Percentiles rank a stretch among this genome's conserved stretches.
These are phyloP conservation scores for Mycena sp. DNA, from an alignment of 1,284 basidiomycete species.

Conservation along the genomic window DNA sequence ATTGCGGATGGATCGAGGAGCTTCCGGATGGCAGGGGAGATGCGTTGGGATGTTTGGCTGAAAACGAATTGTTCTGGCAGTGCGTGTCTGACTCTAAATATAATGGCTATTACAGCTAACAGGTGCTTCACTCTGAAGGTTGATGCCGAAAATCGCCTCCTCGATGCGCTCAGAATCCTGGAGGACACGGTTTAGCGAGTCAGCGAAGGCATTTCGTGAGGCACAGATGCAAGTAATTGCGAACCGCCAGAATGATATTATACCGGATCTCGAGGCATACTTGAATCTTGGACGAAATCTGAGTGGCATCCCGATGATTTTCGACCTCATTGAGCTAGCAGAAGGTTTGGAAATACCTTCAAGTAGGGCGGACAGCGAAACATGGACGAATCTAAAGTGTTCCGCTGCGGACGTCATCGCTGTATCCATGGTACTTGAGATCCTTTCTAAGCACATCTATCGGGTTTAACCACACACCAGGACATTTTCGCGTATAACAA, in stretches of 20 bases:
- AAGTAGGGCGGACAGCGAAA: slow-evolving; percentile 40
- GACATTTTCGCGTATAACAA: slow-evolving; percentile 60
- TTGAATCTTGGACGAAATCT: slow-evolving; percentile 54
- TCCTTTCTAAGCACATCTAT: not conserved
- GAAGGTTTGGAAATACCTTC: slow-evolving; percentile 56
- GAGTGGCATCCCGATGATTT: slow-evolving; percentile 58
- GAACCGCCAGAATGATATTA: slow-evolving; percentile 29
- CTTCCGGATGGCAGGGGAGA: not conserved
- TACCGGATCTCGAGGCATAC: slow-evolving; percentile 57
- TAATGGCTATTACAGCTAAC: not conserved
- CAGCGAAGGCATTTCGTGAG: slow-evolving; percentile 43
- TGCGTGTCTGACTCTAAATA: not conserved
- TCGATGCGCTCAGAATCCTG: slow-evolving; percentile 18
- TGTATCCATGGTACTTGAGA: slow-evolving; percentile 55
- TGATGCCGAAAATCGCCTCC: not conserved
- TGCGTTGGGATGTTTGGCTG: not conserved
- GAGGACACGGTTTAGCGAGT: slow-evolving; percentile 40
- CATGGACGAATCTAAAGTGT: slow-evolving; percentile 46
- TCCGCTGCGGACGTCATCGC: slow-evolving; percentile 56
- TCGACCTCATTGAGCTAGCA: slow-evolving; percentile 63
- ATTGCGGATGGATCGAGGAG: slow-evolving; percentile 12
- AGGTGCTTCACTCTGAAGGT: not conserved
- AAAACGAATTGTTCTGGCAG: slow-evolving; percentile 7
- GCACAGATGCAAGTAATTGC: slow-evolving; percentile 39
- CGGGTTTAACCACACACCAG: slow-evolving; percentile 39